A percentile compares a stretch with the other conserved stretches of the same genome.
Evolutionary conservation across 1,139 yeast genomes (phyloP).

Genomic region (Starmera stellimalicola): DNA sequence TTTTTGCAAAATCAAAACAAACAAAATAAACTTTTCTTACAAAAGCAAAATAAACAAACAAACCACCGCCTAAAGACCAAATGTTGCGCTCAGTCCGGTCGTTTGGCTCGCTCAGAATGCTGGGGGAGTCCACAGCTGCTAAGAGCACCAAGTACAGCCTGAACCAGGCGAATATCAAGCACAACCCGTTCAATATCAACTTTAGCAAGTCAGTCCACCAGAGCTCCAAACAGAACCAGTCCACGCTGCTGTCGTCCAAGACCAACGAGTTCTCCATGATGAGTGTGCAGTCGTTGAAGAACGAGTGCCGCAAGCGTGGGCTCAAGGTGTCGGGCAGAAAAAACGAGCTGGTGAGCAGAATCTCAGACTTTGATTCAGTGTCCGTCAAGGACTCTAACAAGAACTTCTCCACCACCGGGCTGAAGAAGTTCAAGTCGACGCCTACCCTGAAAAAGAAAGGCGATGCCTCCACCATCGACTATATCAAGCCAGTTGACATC

Average conservation of each 20-base stretch:
- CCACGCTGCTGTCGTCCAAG: constrained; percentile 23
- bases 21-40: no score
- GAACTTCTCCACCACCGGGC: background rate
- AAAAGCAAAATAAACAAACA: no score
- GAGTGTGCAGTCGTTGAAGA: constrained; percentile 39
- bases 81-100: constrained; percentile 28
- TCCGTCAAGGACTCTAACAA: constrained; percentile 7
- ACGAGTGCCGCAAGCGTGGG: constrained; percentile 47
- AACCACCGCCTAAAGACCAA: no score
- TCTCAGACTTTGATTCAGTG: constrained; percentile 23
- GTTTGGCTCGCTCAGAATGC: constrained; percentile 24
- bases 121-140: constrained; percentile 6
- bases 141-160: constrained; percentile 9
- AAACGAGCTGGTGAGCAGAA: constrained; percentile 41
- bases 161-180: constrained; percentile 14
- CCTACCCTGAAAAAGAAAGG: constrained; percentile 12
- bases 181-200: constrained; percentile 9
- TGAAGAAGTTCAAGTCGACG: constrained; percentile 10
- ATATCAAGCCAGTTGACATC: constrained; percentile 18
- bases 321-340: constrained; percentile 48
- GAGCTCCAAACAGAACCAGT: constrained; percentile 27
- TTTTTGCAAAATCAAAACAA: no score
- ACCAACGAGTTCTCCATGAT: constrained; percentile 24
- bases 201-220: constrained; percentile 30
- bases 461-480: constrained; percentile 19